A percentile compares a stretch with the other conserved stretches of the same genome.
Evolutionary conservation across 176 grass and related monocot species (phyloP).

Genomic region (Bolboschoenus planiculmis): DNA sequence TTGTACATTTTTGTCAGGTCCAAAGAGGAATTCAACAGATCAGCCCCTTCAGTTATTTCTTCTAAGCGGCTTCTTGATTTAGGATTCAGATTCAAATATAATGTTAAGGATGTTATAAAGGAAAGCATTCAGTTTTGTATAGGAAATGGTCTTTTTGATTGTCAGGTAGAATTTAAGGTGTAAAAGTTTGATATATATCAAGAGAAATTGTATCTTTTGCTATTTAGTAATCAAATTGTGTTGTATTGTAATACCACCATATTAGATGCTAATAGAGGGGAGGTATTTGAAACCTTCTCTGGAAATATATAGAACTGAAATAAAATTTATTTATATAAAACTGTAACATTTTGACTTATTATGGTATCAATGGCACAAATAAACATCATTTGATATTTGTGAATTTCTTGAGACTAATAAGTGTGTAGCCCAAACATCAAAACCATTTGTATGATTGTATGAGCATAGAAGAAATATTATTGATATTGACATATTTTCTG

Average conservation of each 20-base stretch:
- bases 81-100: constrained; percentile 52
- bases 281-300: not conserved
- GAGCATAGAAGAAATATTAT: not conserved
- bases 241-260: too few species aligned
- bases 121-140: constrained; percentile 41
- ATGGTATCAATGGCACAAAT: not conserved
- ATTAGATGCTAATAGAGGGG: not conserved
- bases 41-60: constrained; percentile 38
- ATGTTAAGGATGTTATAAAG: constrained; percentile 26
- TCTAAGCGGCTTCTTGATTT: constrained; percentile 46
- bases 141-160: constrained; percentile 31
- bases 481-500: too few species aligned
- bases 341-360: too few species aligned
- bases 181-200: not conserved
- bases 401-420: not conserved
- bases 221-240: not conserved
- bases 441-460: not conserved
- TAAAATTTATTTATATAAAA: too few species aligned
- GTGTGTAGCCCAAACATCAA: too few species aligned
- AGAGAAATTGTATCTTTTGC: not conserved
- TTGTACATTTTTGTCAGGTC: constrained; percentile 19
- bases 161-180: not conserved
- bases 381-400: not conserved
- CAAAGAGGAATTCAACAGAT: constrained; percentile 20
- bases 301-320: too few species aligned